Evolutionary conservation across 2,329 filamentous ascomycete species (phyloP).

Genomic region (Xenoacremonium recifei): DNA sequence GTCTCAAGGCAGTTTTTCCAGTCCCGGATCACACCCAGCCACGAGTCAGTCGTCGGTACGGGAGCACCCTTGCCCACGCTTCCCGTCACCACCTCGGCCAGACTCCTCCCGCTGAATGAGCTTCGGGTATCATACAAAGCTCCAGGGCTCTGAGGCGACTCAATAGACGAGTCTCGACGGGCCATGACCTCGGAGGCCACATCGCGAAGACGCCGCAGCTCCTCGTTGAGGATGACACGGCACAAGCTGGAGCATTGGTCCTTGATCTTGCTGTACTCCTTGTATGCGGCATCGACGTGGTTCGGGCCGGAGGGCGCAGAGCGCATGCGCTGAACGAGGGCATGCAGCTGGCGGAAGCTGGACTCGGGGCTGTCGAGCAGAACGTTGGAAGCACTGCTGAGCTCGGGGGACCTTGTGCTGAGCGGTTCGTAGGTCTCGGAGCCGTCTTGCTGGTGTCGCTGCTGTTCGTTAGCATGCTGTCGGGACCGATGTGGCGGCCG

Average conservation of each 20-base stretch:
- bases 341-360: conserved; percentile 34
- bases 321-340: conserved; percentile 35
- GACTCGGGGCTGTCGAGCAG: conserved; percentile 29
- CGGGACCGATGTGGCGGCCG: too few species aligned
- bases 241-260: conserved; percentile 42
- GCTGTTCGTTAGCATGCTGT: too few species aligned
- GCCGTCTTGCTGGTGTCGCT: too few species aligned
- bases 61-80: conserved; percentile 21
- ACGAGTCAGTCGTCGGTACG: conserved; percentile 30
- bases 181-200: conserved; percentile 19
- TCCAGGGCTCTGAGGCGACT: conserved; percentile 30
- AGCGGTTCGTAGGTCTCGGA: conserved; percentile 27
- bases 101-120: conserved; percentile 36
- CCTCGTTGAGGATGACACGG: conserved; percentile 38
- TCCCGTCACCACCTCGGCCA: conserved; percentile 31
- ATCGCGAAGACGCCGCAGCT: conserved; percentile 30
- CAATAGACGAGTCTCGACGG: conserved; percentile 29
- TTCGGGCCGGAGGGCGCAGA: conserved; percentile 30
- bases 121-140: conserved; percentile 34
- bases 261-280: conserved; percentile 41
- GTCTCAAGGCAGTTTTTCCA: conserved; percentile 44
- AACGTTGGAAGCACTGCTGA: conserved; percentile 18
- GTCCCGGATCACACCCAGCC: conserved; percentile 40
- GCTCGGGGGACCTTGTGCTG: conserved; percentile 21
- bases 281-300: conserved; percentile 44